Evolutionary conservation across 2,329 filamentous ascomycete genomes (phyloP).

Genomic region (Aspergillus hiratsukae): DNA sequence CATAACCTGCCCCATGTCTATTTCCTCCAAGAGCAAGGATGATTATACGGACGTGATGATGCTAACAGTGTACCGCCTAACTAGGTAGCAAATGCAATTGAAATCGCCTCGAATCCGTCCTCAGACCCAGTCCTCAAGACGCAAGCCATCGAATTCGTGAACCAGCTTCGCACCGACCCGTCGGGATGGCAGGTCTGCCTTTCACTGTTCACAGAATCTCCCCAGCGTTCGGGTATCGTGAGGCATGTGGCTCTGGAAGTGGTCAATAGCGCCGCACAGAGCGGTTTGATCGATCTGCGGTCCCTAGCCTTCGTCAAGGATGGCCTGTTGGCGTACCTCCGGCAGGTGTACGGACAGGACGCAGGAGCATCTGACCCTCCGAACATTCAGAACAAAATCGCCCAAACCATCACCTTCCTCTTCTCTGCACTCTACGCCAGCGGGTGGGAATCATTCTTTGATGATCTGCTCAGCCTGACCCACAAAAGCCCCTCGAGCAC

Average conservation of each 20-base stretch:
- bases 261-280: conserved; percentile 85
- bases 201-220: conserved; percentile 73
- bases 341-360: conserved; percentile 64
- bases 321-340: conserved; percentile 74
- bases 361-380: conserved; percentile 62
- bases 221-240: conserved; percentile 73
- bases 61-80: conserved; percentile 14
- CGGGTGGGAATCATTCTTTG: conserved; percentile 84
- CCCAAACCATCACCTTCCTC: conserved; percentile 89
- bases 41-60: not conserved
- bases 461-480: conserved; percentile 79
- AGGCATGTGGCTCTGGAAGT: conserved; percentile 87
- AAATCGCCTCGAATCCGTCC: conserved; percentile 81
- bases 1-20: not conserved
- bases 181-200: conserved; percentile 90
- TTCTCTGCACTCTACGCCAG: conserved; percentile 83
- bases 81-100: conserved; percentile 89
- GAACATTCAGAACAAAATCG: conserved; percentile 91
- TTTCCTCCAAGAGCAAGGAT: not conserved
- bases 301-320: conserved; percentile 74
- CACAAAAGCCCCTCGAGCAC: conserved; percentile 54
- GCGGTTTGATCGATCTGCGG: conserved; percentile 67
- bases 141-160: conserved; percentile 63
- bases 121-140: conserved; percentile 70
- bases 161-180: conserved; percentile 73